phyloP scores from a whole-genome alignment of 371 early-diverging fungal genomes.

The Lichtheimia ornata region DNA sequence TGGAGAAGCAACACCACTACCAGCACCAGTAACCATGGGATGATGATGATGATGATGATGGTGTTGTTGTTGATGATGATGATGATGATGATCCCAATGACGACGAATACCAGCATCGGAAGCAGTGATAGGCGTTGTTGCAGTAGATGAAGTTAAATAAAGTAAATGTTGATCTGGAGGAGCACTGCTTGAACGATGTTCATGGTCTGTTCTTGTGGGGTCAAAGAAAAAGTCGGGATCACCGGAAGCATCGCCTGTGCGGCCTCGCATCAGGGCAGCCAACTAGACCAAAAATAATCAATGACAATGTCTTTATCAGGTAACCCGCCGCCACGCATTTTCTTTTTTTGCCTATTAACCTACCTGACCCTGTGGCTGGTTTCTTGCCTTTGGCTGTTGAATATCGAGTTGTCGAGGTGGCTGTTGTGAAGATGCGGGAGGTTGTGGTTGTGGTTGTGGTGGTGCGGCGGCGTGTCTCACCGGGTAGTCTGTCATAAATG shows the following conservation, averaged over 20 bases:
- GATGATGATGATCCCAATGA: conserved; percentile 9
- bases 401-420: conserved; percentile 18
- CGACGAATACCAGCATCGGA: neutral
- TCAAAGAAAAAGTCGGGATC: conserved; percentile 18
- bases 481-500: conserved; percentile 13
- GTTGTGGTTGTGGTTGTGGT: neutral
- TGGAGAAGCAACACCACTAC: neutral
- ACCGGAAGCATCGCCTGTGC: conserved; percentile 14
- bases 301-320: neutral
- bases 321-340: neutral
- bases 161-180: conserved; percentile 14
- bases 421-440: neutral
- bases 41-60: neutral
- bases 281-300: conserved; percentile 11
- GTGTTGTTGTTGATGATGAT: conserved; percentile 10
- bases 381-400: conserved; percentile 29
- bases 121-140: conserved; percentile 3
- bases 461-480: neutral
- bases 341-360: neutral
- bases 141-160: conserved; percentile 9
- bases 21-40: neutral
- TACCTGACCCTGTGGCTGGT: conserved; percentile 31
- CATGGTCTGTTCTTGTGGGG: conserved; percentile 14
- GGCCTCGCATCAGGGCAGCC: conserved; percentile 25
- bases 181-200: conserved; percentile 14